phyloP scores from a whole-genome alignment of 345 rosid genomes.

The Eutrema heterophyllum region DNA sequence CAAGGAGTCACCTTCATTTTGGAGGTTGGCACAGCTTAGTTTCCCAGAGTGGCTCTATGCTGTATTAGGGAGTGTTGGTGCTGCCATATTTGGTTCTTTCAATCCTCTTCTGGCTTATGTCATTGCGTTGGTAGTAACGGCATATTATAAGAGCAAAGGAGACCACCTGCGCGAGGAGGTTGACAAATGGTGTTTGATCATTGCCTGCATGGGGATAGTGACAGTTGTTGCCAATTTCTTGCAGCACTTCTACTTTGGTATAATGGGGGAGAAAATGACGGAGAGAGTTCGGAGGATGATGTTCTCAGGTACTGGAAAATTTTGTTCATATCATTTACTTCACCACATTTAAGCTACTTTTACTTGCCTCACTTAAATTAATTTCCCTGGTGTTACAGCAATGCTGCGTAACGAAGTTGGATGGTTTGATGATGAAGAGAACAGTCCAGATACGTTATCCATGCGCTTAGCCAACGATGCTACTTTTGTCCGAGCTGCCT shows the following conservation, averaged over 20 bases:
- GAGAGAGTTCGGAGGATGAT: constrained; percentile 97
- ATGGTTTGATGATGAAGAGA: constrained; percentile 98
- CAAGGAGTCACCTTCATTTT: constrained; percentile 70
- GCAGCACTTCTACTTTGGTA: constrained; percentile 98
- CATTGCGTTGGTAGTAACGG: constrained; percentile 74
- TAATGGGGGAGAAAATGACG: constrained; percentile 99
- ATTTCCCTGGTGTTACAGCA: constrained; percentile 53
- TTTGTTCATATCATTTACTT: background rate
- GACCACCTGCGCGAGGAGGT: constrained; percentile 64
- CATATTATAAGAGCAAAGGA: constrained; percentile 47
- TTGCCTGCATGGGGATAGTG: constrained; percentile 97
- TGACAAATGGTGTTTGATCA: constrained; percentile 94
- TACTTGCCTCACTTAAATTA: constrained; percentile 12
- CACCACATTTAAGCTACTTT: constrained; percentile 17
- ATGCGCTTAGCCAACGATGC: constrained; percentile 99
- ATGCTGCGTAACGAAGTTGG: constrained; percentile 98
- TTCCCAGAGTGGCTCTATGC: constrained; percentile 98
- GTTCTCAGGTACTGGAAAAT: constrained; percentile 73
- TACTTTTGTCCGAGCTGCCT: constrained; percentile 96
- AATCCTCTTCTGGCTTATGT: constrained; percentile 96
- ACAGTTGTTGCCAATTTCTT: constrained; percentile 95
- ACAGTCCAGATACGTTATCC: constrained; percentile 91
- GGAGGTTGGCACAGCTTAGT: constrained; percentile 94
- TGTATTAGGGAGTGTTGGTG: constrained; percentile 95
- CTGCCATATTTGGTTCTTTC: constrained; percentile 96